These are phyloP conservation scores for Fraxinus excelsior DNA, from an alignment of 257 asterid species.

Conservation along the genomic window DNA sequence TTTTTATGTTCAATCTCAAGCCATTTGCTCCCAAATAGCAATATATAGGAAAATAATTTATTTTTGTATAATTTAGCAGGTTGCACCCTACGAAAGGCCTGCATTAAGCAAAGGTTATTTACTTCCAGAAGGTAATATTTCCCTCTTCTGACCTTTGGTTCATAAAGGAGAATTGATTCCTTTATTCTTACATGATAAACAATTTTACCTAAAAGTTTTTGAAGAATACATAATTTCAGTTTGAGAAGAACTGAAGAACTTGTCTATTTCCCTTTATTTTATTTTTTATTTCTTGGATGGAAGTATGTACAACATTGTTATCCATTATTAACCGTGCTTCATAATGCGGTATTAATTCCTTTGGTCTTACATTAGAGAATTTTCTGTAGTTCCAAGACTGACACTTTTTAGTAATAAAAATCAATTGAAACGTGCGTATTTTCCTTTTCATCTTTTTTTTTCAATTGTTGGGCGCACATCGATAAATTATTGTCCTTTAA, in stretches of 20 bases:
- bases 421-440: not conserved
- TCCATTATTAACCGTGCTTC: not conserved
- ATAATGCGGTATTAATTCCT: not conserved
- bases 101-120: slow-evolving; percentile 89
- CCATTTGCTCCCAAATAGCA: not conserved
- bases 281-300: not conserved
- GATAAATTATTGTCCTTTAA: slow-evolving; percentile 9
- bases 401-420: not conserved
- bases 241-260: not conserved
- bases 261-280: not conserved
- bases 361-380: not conserved
- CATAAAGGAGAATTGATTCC: not conserved
- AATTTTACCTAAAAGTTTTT: not conserved
- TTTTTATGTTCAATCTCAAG: not conserved
- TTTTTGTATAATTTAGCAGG: slow-evolving; percentile 45
- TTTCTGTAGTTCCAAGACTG: not conserved
- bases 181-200: not conserved
- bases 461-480: slow-evolving; percentile 10
- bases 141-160: not conserved
- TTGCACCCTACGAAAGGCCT: slow-evolving; percentile 94
- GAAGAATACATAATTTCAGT: not conserved
- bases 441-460: not conserved
- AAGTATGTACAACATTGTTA: not conserved
- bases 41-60: not conserved
- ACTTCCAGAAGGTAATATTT: slow-evolving; percentile 78